Base-by-base conservation (phyloP, 306 rosid genomes). In the Vigna mungo region DNA sequence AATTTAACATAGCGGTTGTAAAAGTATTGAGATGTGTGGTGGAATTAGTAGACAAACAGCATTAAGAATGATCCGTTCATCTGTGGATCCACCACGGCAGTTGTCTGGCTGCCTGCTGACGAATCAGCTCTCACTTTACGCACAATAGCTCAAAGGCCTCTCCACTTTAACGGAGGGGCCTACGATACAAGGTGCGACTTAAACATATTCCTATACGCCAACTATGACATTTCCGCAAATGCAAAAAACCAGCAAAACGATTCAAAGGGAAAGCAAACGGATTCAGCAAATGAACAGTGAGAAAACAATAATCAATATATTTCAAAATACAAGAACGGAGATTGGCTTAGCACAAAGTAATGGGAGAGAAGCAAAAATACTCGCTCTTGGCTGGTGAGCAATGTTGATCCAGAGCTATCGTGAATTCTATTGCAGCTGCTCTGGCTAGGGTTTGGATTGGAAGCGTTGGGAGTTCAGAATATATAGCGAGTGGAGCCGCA, bases 61-160 rank as follows among this genome's bases (percentile, higher is more conserved):
- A 39, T 64, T 9, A 67, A 2, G 0, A 9, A 11, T 2, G 10
- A 34, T 63, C 84, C 46, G 65, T 67, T 77, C 18, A 84, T 80
- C 85, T 76, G 87, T 84, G 87, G 87, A 84, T 84, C 80, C 84
- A 84, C 66, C 84, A 53, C 69, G 25, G 84, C 87, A 84, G 87
- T 84, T 84, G 87, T 80, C 84, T 84, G 84, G 87, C 87, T 84
- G 84, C 84, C 64, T 80, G 82, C 85, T 80, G 85, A 84, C 5
- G 71, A 5, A 84, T 48, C 87, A 84, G 84, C 84, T 71, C 53
- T 76, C 23, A 41, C 11, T 84, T 9, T 80, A n/a, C 72, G 87
- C 84, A 80, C 84, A 10, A 0, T 65, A 11, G 46, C 3, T 84
- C 82, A 72, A n/a, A 71, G 82, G 61, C 17, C 73, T 2, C 69